These are phyloP conservation scores for Penicillium crystallinum DNA, from an alignment of 495 filamentous ascomycete genomes.

Conservation along the genomic window DNA sequence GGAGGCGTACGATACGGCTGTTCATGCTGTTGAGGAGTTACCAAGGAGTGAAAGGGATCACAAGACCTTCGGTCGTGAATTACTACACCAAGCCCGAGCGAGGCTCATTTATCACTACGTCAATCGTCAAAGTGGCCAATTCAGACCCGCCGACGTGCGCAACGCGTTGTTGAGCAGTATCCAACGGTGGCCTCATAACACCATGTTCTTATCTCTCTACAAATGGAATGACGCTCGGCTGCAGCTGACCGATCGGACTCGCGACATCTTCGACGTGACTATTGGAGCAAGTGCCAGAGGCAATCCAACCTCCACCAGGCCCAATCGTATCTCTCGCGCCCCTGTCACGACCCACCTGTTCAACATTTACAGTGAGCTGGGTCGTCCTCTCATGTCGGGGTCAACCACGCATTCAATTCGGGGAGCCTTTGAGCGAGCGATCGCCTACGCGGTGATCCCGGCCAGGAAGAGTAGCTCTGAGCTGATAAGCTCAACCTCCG, in stretches of 20 bases:
- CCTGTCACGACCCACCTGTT: conserved; percentile 54
- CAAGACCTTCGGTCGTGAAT: conserved; percentile 41
- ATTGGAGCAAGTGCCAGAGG: neutral
- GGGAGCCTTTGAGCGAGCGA: conserved; percentile 66
- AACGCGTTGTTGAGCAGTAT: conserved; percentile 54
- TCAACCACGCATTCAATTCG: conserved; percentile 58
- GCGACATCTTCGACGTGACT: conserved; percentile 34
- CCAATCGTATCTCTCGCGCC: conserved; percentile 12
- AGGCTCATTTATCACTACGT: conserved; percentile 66
- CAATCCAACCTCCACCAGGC: conserved; percentile 31
- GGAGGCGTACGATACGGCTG: conserved; percentile 47
- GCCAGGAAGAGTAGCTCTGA: neutral
- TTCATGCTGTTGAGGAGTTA: conserved; percentile 34
- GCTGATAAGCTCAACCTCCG: neutral
- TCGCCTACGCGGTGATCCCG: conserved; percentile 25
- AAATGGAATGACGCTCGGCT: conserved; percentile 64
- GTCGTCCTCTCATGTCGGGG: conserved; percentile 30
- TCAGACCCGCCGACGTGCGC: conserved; percentile 60
- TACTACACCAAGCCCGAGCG: conserved; percentile 60
- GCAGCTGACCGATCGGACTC: conserved; percentile 67
- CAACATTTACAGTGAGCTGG: conserved; percentile 61
- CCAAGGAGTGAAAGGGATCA: conserved; percentile 25
- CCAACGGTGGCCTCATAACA: conserved; percentile 65
- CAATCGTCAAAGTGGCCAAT: conserved; percentile 44
- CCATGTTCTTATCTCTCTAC: conserved; percentile 67